Evolutionary conservation across 176 grass and related monocot genomes (phyloP).

Genomic region (Eleusine indica): DNA sequence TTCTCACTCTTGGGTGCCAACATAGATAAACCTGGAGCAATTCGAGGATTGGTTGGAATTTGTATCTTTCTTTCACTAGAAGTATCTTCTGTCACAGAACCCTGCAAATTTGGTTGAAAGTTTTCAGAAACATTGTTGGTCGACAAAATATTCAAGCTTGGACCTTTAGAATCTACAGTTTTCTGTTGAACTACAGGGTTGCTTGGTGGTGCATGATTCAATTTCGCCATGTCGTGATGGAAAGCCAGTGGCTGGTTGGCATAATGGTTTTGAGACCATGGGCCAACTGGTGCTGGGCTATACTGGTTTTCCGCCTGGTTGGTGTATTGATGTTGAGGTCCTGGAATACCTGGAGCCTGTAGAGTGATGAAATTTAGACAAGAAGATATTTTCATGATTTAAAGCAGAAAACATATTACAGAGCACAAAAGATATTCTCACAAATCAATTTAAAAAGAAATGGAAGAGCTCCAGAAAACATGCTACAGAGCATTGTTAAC

Average conservation of each 20-base stretch:
- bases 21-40: conserved; percentile 76
- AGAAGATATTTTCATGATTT: conserved; percentile 33
- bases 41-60: conserved; percentile 77
- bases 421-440: background rate
- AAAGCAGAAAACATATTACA: conserved; percentile 31
- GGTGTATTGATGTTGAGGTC: conserved; percentile 47
- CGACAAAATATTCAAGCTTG: conserved; percentile 54
- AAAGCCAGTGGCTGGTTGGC: conserved; percentile 46
- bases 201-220: conserved; percentile 41
- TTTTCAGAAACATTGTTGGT: conserved; percentile 57
- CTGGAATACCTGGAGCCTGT: conserved; percentile 42
- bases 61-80: conserved; percentile 79
- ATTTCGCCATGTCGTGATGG: conserved; percentile 47
- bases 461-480: background rate
- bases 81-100: conserved; percentile 37
- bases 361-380: conserved; percentile 33
- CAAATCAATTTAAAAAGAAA: background rate
- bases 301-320: conserved; percentile 52
- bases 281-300: conserved; percentile 35
- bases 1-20: conserved; percentile 62
- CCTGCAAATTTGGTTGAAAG: conserved; percentile 56
- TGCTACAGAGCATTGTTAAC: background rate
- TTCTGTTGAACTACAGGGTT: conserved; percentile 64
- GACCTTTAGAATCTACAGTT: conserved; percentile 64
- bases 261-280: conserved; percentile 46